Evolutionary conservation across 225 moss, liverwort and hornwort species (phyloP).

Genomic region (Straminergon stramineum): DNA sequence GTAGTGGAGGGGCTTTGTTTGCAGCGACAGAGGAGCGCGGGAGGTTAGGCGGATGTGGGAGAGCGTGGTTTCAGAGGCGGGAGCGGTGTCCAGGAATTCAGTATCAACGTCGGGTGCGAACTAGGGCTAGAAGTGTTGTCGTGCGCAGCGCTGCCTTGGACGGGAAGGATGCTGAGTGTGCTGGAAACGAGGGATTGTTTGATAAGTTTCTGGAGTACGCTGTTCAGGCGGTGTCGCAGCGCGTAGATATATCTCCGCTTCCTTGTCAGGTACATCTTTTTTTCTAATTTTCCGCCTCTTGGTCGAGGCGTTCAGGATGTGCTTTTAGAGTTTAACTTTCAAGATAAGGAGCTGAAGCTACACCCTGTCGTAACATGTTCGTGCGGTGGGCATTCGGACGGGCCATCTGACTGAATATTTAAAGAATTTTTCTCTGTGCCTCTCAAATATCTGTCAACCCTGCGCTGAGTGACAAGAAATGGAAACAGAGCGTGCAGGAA

Average conservation of each 20-base stretch:
- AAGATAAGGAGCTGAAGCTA: background rate
- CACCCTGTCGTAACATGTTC: background rate
- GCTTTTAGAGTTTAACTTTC: background rate
- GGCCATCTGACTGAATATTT: background rate
- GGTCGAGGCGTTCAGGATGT: background rate
- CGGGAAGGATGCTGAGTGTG: background rate
- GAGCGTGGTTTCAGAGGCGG: background rate
- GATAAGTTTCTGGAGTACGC: slow-evolving; percentile 51
- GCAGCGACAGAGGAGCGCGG: background rate
- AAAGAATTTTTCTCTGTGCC: background rate
- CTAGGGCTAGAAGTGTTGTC: background rate
- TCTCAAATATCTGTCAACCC: background rate
- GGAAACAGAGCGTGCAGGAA: background rate
- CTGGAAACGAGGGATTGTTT: slow-evolving; percentile 16
- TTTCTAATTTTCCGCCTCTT: background rate
- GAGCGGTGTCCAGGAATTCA: background rate
- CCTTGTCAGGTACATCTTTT: slow-evolving; percentile 31
- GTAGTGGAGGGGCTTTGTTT: background rate
- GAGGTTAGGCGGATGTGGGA: background rate
- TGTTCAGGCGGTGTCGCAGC: slow-evolving; percentile 17
- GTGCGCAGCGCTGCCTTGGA: background rate
- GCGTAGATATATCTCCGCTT: slow-evolving; percentile 15
- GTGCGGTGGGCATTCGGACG: background rate
- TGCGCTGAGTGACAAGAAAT: background rate
- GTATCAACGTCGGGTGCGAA: background rate